Base-by-base conservation (phyloP, 805 yeast species). In the Candida krabiensis region DNA sequence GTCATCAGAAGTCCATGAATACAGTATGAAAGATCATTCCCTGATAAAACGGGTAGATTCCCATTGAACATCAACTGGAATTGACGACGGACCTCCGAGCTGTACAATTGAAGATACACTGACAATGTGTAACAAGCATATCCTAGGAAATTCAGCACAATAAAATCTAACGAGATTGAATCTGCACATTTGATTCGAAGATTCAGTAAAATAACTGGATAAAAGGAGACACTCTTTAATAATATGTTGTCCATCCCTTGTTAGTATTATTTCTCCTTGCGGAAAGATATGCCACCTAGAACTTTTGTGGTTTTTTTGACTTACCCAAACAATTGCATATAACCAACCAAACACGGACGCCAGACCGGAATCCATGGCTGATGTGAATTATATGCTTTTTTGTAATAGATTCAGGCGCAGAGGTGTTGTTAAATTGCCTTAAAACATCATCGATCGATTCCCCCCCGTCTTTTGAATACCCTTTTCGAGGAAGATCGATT, bases 81-180 rank as follows among this genome's bases (percentile, higher is more conserved):
- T 17, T 62, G 58, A 4, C 42, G 32, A 17, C 68, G 44, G 21
- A 67, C 64, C 14, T 41, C 64, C 34, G 49, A 4, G 42, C 53
- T 61, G 56, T 53, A 70, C 15, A 71, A 38, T 49, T 75, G 73
- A n/a, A 75, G 47, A 5, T 53, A 46, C 46, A 74, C 56, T 0
- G 80, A 74, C 1, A 55, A 36, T 4, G 73, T 50, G 30, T 73
- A 59, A 12, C 73, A 68, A 3, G 65, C 28, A 43, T 76, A 76
- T 0, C 83, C 83, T 1, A 69, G 49, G 2, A 66, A 60, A 46
- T 75, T 77, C 33, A 77, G 42, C 17, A 66, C 55, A 3, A 72
- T 53, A 41, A 67, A 74, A 45, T 77, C 83, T 3, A 67, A 46
- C 0, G 81, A 76, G 2, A 76, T 51, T 0, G 79, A 79, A 35